These are phyloP conservation scores for Fusarium pininemorale DNA, from an alignment of 2,329 filamentous ascomycete species.

Conservation along the genomic window DNA sequence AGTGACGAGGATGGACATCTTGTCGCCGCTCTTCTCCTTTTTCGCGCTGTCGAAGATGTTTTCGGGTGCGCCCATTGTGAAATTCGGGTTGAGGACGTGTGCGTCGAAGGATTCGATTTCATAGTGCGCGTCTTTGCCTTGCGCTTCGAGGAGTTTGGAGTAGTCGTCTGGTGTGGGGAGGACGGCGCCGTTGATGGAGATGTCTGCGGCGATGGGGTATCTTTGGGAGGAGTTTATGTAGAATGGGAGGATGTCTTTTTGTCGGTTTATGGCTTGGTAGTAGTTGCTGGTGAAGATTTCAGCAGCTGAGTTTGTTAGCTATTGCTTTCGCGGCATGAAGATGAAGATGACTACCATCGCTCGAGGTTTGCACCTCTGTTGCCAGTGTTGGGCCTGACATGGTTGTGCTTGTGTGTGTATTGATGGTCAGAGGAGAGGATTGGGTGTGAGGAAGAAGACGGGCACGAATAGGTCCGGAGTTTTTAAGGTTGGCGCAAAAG, in stretches of 20 bases:
- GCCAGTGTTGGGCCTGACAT: slow-evolving; percentile 54
- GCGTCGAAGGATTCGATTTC: slow-evolving; percentile 80
- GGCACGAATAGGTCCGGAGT: not conserved
- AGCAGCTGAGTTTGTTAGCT: slow-evolving; percentile 62
- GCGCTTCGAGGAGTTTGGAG: slow-evolving; percentile 72
- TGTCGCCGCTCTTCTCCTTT: slow-evolving; percentile 60
- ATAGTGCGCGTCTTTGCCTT: slow-evolving; percentile 68
- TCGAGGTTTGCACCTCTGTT: slow-evolving; percentile 56
- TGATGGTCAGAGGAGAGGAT: not conserved
- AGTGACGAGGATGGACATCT: slow-evolving; percentile 76
- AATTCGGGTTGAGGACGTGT: slow-evolving; percentile 78
- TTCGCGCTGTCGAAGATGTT: slow-evolving; percentile 52
- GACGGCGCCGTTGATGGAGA: slow-evolving; percentile 81
- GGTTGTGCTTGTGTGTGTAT: not conserved
- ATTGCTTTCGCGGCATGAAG: not conserved
- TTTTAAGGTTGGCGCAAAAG: slow-evolving; percentile 37
- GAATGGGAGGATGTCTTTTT: slow-evolving; percentile 70
- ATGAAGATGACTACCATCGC: slow-evolving; percentile 53
- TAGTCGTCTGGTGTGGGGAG: slow-evolving; percentile 71
- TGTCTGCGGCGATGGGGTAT: slow-evolving; percentile 68
- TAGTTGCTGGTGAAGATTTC: slow-evolving; percentile 77
- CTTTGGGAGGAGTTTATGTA: slow-evolving; percentile 70
- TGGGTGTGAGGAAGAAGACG: not conserved
- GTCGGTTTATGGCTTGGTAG: slow-evolving; percentile 76
- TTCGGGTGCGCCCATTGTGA: slow-evolving; percentile 65